These are phyloP conservation scores for Babesia microti DNA, from an alignment of 169 alveolate species.

Conservation along the genomic window DNA sequence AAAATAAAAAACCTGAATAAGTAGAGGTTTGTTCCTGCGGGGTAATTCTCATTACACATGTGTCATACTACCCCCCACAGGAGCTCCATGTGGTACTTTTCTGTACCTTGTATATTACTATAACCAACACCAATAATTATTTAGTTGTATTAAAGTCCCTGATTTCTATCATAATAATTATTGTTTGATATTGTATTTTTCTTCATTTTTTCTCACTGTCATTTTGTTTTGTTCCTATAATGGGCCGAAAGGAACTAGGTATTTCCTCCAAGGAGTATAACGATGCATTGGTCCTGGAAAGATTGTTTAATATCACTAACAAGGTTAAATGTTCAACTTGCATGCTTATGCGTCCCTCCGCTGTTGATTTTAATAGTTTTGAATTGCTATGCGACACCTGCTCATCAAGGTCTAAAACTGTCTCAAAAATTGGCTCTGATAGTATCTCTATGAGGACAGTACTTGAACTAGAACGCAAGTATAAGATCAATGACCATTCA, in stretches of 20 bases:
- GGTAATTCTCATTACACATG: no score
- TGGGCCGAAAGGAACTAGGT: conserved; percentile 44
- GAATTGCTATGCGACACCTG: conserved; percentile 56
- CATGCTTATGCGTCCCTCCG: conserved; percentile 39
- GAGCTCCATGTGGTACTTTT: no score
- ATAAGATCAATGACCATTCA: conserved; percentile 11
- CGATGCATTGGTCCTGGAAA: conserved; percentile 59
- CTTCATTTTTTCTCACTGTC: no score
- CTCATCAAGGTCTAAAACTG: conserved; percentile 45
- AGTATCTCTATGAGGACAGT: conserved; percentile 44
- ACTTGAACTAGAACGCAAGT: conserved; percentile 51
- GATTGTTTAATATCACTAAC: conserved; percentile 47
- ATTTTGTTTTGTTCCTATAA: no score
- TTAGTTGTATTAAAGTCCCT: no score
- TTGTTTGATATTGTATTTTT: no score
- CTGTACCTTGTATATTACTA: no score
- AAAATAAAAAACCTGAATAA: no score
- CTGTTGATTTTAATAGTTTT: conserved; percentile 53
- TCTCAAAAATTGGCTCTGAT: conserved; percentile 51
- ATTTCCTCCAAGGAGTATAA: conserved; percentile 59
- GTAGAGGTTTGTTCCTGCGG: no score
- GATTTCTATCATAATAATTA: no score
- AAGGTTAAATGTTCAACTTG: conserved; percentile 56
- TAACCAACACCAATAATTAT: no score
- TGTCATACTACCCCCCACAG: no score